Conservation (phyloP, 78 protist species). For the Polysphondylium violaceum region DNA sequence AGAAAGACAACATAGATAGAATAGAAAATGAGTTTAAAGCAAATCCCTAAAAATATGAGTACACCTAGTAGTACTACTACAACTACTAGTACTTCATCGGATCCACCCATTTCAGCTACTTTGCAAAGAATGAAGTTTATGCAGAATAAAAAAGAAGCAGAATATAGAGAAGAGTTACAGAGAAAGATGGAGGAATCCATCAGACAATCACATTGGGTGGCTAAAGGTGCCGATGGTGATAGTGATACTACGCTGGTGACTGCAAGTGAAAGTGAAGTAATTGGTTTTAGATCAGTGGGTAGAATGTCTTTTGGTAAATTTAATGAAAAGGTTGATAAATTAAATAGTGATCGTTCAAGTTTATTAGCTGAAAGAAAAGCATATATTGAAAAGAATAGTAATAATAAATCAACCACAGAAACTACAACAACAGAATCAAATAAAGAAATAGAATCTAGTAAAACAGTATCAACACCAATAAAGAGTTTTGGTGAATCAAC, state of each 20-base stretch:
- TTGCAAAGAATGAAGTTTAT: slow-evolving; percentile 50
- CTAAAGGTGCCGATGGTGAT: slow-evolving; percentile 72
- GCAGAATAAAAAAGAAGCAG: slow-evolving; percentile 72
- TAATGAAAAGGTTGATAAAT: slow-evolving; percentile 42
- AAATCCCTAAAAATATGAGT: too few relatives aligned
- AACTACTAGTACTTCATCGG: too few relatives aligned
- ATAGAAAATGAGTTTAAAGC: background rate
- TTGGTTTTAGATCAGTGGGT: slow-evolving; percentile 57
- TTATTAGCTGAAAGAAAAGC: too few relatives aligned
- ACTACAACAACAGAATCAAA: background rate
- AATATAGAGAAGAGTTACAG: slow-evolving; percentile 39
- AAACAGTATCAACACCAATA: slow-evolving; percentile 14
- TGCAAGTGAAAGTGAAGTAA: slow-evolving; percentile 34
- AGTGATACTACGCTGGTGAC: slow-evolving; percentile 64
- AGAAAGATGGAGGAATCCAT: slow-evolving; percentile 43
- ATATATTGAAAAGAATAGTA: background rate
- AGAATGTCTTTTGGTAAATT: slow-evolving; percentile 73
- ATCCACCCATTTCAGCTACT: background rate
- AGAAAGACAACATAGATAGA: background rate
- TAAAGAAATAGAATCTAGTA: background rate
- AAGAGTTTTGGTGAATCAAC: background rate
- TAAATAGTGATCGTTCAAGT: too few relatives aligned
- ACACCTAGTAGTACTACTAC: too few relatives aligned
- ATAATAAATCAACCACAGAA: background rate
- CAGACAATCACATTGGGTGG: slow-evolving; percentile 78